Base-by-base conservation (phyloP, 106 monocot genomes). In the Acorus calamus region DNA sequence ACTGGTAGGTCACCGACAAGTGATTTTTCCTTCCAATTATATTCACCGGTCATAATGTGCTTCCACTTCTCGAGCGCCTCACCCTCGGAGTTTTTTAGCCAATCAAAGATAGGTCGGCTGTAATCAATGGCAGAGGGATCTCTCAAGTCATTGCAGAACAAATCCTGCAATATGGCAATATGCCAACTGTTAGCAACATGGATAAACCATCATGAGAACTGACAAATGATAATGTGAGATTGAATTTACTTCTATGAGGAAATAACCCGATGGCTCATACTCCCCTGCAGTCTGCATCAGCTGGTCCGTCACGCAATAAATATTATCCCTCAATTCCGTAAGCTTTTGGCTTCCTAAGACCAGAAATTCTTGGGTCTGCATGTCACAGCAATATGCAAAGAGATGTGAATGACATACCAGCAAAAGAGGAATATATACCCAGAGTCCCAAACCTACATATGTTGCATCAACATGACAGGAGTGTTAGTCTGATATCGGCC, bases 301-400 rank as follows among this genome's bases (percentile, higher is more conserved):
- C 9, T 78, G 78, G 77, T 96, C 87, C 3, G 83, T 87, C 50
- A 83, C 74, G 59, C 91, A 96, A 69, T 85, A 85, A 14, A 96
- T 91, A 48, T 72, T 80, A 68, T 96, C 96, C 54, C 87, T 87
- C 69, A 91, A 78, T 12, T 87, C 87, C 3, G 90, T 74, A n/a
- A 96, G 73, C 2, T 13, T 57, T 66, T 96, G 90, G 58, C 78
- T 79, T 74, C 83, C 96, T 61, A 90, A 71, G 45, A 96, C 91
- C 49, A 96, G 74, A 74, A 96, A 87, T 61, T 96, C 90, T 62
- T 91, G 94, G 51, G 64, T 81, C 96, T 96, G 82, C 63, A 76
- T 28, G 28, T 28, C 63, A 76, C 28, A 28, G 28, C 0, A 28
- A 28, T 28, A 28, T 28, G 28, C 28, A 28, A 28, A 28, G 28